Evolutionary conservation across 345 rosid species (phyloP).

Genomic region (Psidium friedrichsthalianum): DNA sequence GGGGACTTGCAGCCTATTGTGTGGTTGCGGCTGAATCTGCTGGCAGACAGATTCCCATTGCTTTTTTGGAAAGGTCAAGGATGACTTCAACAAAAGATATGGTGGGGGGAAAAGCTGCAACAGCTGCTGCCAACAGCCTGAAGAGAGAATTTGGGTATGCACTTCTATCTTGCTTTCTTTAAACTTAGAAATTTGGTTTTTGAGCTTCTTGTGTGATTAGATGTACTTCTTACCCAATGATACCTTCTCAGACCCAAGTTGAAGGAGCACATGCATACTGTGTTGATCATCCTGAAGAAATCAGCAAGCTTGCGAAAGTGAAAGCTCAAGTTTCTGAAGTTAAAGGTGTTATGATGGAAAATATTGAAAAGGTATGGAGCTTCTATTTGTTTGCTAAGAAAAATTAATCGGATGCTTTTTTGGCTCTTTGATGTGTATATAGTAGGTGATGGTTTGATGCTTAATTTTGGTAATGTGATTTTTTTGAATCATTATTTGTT

Average conservation of each 20-base stretch:
- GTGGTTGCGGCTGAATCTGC: conserved; percentile 91
- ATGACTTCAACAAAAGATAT: conserved; percentile 79
- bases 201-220: neutral
- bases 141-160: conserved; percentile 70
- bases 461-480: neutral
- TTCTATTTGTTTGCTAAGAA: neutral
- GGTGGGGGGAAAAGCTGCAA: conserved; percentile 83
- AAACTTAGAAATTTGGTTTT: neutral
- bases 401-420: neutral
- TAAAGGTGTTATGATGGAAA: conserved; percentile 99
- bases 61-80: conserved; percentile 82
- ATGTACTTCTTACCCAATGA: conserved; percentile 2
- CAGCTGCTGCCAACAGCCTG: conserved; percentile 62
- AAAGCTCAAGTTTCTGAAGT: conserved; percentile 98
- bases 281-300: conserved; percentile 92
- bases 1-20: conserved; percentile 61
- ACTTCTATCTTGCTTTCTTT: neutral
- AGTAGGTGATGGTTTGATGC: neutral
- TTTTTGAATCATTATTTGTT: neutral
- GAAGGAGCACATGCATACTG: conserved; percentile 97
- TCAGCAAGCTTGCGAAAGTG: conserved; percentile 95
- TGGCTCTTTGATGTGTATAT: neutral
- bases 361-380: conserved; percentile 75
- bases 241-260: conserved; percentile 52
- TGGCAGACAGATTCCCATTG: conserved; percentile 87